Base-by-base conservation (phyloP, 352 stramenopile species). In the Saprolegnia diclina region DNA sequence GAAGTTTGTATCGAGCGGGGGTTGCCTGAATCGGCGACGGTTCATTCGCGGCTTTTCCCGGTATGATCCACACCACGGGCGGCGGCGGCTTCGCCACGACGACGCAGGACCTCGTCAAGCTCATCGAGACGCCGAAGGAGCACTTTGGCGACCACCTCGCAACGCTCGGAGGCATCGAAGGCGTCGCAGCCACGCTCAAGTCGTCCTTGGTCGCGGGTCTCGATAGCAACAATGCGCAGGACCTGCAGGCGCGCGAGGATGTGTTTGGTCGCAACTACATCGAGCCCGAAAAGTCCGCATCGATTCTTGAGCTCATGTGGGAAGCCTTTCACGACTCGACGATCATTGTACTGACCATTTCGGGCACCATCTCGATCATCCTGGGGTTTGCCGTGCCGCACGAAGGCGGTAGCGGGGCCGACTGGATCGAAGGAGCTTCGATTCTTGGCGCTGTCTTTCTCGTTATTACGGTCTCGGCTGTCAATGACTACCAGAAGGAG, bases 401-500 rank as follows among this genome's bases (percentile, higher is more conserved):
- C 37, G 73, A 86, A n/a, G 75, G 87, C 67, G 80, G 73, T 3
- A 38, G 21, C 21, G 26, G n/a, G 26, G 38, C 66, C 46, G 81
- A 82, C 21, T 97, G 89, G 89, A 89, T 97, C 18, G 88, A 97
- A 72, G 90, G 89, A 67, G 77, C 82, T 35, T 93, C 87, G 71
- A 98, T 98, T 73, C 77, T 97, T 13, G 68, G 95, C 14, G 87
- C 91, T 32, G 85, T 97, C 46, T 57, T 96, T 10, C 78, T 98
- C 16, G 90, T 97, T 6, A 89, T 87, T 5, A 77, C 85, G 19
- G 87, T 98, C 10, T 94, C 89, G 32, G 89, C 89, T 38, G 67
- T 83, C 35, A 96, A 96, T 67, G 89, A 98, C 72, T 96, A 96
- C 72, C 83, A 89, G 73, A 96, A 97, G 75, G 88, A 97, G 67